Evolutionary conservation across 495 filamentous ascomycete genomes (phyloP).

Genomic region (Trichoderma gamsii): DNA sequence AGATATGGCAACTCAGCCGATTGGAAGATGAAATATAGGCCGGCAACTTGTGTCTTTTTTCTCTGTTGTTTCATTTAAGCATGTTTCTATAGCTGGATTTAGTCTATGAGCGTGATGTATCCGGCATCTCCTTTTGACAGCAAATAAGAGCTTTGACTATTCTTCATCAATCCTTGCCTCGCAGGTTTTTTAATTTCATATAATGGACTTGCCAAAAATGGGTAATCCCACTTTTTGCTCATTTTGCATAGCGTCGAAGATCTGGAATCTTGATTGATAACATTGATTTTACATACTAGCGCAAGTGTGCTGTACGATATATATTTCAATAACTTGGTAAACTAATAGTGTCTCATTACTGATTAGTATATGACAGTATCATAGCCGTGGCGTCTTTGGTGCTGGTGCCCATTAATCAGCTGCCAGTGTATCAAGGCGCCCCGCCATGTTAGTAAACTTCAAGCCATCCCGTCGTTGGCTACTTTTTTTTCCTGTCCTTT

Average conservation of each 20-base stretch:
- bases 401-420: neutral
- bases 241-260: too few species aligned
- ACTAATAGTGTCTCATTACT: neutral
- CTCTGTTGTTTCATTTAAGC: neutral
- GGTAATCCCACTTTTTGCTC: neutral
- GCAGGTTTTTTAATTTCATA: neutral
- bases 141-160: constrained; percentile 1
- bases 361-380: neutral
- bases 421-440: neutral
- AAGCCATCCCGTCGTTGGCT: neutral
- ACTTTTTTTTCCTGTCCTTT: constrained; percentile 3
- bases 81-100: constrained; percentile 10
- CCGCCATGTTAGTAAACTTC: constrained; percentile 7
- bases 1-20: constrained; percentile 3
- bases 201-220: neutral
- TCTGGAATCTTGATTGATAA: too few species aligned
- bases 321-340: too few species aligned
- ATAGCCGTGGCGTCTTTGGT: neutral
- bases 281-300: too few species aligned
- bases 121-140: neutral
- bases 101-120: constrained; percentile 11
- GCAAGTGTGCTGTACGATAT: too few species aligned
- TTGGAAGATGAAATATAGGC: constrained; percentile 12
- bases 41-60: constrained; percentile 9
- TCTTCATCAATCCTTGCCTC: neutral